phyloP scores from a whole-genome alignment of 2,329 filamentous ascomycete species.

The Rutstroemia sp. region DNA sequence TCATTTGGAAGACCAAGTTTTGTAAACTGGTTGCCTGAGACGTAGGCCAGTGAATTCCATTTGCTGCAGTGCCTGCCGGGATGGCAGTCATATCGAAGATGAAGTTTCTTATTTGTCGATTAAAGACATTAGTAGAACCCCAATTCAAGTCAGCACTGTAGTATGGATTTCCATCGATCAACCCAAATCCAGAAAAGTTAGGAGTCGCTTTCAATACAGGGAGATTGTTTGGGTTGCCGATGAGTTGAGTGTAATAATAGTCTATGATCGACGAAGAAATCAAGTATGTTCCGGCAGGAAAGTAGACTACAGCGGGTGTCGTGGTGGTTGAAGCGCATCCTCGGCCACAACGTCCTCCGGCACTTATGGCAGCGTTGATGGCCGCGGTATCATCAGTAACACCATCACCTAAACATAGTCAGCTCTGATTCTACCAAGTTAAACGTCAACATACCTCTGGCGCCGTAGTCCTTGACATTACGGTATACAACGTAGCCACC shows the following conservation, averaged over 20 bases:
- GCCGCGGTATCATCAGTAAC: conserved; percentile 55
- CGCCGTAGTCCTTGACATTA: conserved; percentile 19
- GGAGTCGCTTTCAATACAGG: conserved; percentile 68
- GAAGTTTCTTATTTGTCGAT: conserved; percentile 56
- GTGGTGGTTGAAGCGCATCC: conserved; percentile 38
- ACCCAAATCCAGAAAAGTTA: conserved; percentile 71
- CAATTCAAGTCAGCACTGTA: conserved; percentile 62
- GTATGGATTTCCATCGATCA: conserved; percentile 85
- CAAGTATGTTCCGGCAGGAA: conserved; percentile 23
- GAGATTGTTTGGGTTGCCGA: conserved; percentile 31
- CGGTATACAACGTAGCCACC: conserved; percentile 18
- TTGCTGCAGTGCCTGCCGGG: conserved; percentile 24
- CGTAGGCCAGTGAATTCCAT: conserved; percentile 46
- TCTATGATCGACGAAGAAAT: conserved; percentile 19
- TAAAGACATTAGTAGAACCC: conserved; percentile 66
- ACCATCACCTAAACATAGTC: conserved; percentile 53
- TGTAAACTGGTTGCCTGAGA: conserved; percentile 51
- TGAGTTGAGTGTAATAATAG: conserved; percentile 21
- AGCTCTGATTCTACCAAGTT: conserved; percentile 48
- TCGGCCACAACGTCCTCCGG: conserved; percentile 24
- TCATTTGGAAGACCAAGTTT: conserved; percentile 53
- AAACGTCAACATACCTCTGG: conserved; percentile 7
- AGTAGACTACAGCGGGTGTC: conserved; percentile 33
- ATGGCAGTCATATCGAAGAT: conserved; percentile 47
- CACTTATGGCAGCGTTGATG: conserved; percentile 70